Conservation (phyloP, 352 stramenopile species). For the Phytopythium sindhum region DNA sequence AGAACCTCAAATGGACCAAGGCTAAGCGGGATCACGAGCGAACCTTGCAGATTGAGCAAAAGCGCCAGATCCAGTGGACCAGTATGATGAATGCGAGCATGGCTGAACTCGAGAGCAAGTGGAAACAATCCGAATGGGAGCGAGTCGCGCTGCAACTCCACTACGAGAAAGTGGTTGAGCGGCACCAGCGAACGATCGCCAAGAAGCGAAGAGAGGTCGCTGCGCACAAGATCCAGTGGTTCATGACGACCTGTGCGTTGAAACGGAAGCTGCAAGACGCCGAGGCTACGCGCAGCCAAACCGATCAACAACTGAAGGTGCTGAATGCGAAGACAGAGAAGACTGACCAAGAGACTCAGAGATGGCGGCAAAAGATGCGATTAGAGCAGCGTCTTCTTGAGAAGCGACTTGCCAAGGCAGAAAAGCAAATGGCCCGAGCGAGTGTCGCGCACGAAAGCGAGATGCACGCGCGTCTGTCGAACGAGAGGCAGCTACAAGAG, state of each 20-base stretch:
- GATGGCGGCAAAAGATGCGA: slow-evolving; percentile 4
- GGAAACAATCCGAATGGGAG: slow-evolving; percentile 30
- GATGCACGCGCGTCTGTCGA: slow-evolving; percentile 14
- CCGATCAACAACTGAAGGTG: slow-evolving; percentile 12
- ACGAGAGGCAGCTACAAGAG: slow-evolving; percentile 13
- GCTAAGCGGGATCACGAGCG: slow-evolving; percentile 41
- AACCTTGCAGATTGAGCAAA: slow-evolving; percentile 30
- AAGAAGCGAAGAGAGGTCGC: slow-evolving; percentile 22
- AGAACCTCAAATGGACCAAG: slow-evolving; percentile 43
- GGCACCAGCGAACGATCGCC: slow-evolving; percentile 23
- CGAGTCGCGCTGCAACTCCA: slow-evolving; percentile 18
- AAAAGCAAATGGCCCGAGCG: slow-evolving; percentile 6
- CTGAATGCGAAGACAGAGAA: not conserved
- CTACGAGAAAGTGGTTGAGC: slow-evolving; percentile 26
- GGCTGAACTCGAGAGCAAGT: slow-evolving; percentile 38
- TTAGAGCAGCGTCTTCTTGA: not conserved
- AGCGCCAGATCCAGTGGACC: slow-evolving; percentile 27
- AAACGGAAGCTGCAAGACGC: slow-evolving; percentile 22
- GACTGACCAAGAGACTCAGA: not conserved
- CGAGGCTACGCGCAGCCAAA: slow-evolving; percentile 16
- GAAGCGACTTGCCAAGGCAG: slow-evolving; percentile 4
- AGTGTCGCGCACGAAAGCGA: slow-evolving; percentile 2
- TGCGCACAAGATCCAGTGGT: slow-evolving; percentile 35
- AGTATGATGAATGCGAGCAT: slow-evolving; percentile 29
- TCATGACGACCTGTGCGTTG: slow-evolving; percentile 27